A percentile compares a stretch with the other conserved stretches of the same genome.
Evolutionary conservation across 1,139 yeast genomes (phyloP).

Genomic region (Debaryomycetaceae sp.): DNA sequence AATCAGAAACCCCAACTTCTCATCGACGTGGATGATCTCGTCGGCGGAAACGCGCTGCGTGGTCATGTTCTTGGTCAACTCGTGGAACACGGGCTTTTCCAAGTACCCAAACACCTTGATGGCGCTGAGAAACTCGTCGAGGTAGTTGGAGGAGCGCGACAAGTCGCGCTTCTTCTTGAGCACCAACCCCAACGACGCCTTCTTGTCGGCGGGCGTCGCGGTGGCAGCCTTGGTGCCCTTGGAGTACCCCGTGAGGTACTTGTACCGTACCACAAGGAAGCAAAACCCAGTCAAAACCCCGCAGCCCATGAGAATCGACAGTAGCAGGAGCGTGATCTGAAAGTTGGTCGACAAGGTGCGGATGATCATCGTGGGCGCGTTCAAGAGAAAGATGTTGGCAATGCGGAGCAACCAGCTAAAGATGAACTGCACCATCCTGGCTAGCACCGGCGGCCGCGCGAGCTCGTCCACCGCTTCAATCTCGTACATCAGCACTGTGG

Average conservation of each 20-base stretch:
- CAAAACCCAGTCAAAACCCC: constrained; percentile 17
- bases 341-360: constrained; percentile 25
- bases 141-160: constrained; percentile 39
- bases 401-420: constrained; percentile 16
- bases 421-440: not conserved
- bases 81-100: constrained; percentile 88
- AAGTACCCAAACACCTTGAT: constrained; percentile 91
- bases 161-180: constrained; percentile 25
- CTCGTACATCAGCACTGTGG: too few relatives aligned
- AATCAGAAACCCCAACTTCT: constrained; percentile 77
- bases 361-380: constrained; percentile 20
- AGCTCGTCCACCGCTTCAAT: too few relatives aligned
- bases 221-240: constrained; percentile 13
- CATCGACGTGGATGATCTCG: constrained; percentile 70
- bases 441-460: too few relatives aligned
- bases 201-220: constrained; percentile 11
- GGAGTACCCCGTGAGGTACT: constrained; percentile 35
- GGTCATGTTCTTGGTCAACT: constrained; percentile 85
- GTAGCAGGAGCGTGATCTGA: constrained; percentile 32
- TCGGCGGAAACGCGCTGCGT: constrained; percentile 79
- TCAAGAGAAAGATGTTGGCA: constrained; percentile 16
- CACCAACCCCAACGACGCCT: constrained; percentile 18
- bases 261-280: constrained; percentile 35
- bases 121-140: constrained; percentile 87
- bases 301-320: constrained; percentile 24